phyloP scores from a whole-genome alignment of 2,329 filamentous ascomycete species.

The Balansia obtecta region DNA sequence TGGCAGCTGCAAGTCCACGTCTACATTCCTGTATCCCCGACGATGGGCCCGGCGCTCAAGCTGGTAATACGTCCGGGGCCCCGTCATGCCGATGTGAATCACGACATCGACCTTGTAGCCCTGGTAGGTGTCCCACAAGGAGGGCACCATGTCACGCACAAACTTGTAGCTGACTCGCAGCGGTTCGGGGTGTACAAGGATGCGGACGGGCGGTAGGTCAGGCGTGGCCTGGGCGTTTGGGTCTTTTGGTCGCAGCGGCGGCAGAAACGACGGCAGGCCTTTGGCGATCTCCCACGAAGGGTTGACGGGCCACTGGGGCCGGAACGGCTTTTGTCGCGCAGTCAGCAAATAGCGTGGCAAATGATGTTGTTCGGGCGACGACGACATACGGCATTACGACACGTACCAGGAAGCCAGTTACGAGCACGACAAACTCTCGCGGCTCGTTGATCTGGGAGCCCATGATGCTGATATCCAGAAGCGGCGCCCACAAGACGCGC shows the following conservation, averaged over 20 bases:
- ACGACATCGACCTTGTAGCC: slow-evolving; percentile 45
- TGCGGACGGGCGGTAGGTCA: slow-evolving; percentile 37
- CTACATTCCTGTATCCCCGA: slow-evolving; percentile 56
- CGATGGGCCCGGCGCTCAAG: slow-evolving; percentile 60
- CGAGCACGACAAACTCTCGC: slow-evolving; percentile 44
- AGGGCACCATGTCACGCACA: slow-evolving; percentile 51
- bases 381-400: no score
- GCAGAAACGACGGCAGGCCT: slow-evolving; percentile 52
- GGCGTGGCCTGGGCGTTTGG: slow-evolving; percentile 15
- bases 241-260: slow-evolving; percentile 33
- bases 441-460: slow-evolving; percentile 23
- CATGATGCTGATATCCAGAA: slow-evolving; percentile 12
- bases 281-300: slow-evolving; percentile 70
- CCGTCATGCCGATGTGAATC: slow-evolving; percentile 72
- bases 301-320: slow-evolving; percentile 57
- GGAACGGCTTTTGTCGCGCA: slow-evolving; percentile 55
- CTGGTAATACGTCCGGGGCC: slow-evolving; percentile 50
- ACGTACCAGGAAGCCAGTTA: slow-evolving; percentile 51
- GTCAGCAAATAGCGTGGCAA: slow-evolving; percentile 9
- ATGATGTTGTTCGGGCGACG: no score
- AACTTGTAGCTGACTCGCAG: slow-evolving; percentile 60
- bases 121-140: slow-evolving; percentile 38
- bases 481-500: background rate
- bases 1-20: slow-evolving; percentile 53
- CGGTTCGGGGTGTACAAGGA: slow-evolving; percentile 52